Base-by-base conservation (phyloP, 1,284 basidiomycete species). In the Malassezia japonica region DNA sequence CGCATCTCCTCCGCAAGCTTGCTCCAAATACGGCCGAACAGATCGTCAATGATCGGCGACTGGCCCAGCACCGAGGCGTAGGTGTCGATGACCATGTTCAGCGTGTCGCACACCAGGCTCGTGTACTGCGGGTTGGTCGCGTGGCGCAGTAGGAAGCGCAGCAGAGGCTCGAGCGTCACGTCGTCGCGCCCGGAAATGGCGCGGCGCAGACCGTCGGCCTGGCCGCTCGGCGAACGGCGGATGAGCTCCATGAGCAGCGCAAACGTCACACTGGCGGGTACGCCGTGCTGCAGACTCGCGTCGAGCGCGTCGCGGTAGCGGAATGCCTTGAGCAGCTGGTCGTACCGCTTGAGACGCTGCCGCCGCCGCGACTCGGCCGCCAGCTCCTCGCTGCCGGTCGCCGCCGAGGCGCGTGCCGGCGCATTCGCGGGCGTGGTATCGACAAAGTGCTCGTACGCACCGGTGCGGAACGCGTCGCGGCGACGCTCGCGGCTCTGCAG, bases 101-200 rank as follows among this genome's bases (percentile, higher is more conserved):
- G 80, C 29, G 92, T 80, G 61, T 94, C 86, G 62, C 85, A 85
- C 7, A 86, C 89, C 70, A 89, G 78, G 59, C 85, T 83, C 28
- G 89, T 87, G 67, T 94, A 98, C 23, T 87, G 82, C 41, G 90
- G 87, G 74, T 96, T 90, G 2, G 83, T 79, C 41, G 94, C 80
- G 71, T 96, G 81, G 62, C 87, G 86, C 42, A 89, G 76, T 9
- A 98, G 78, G 45, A 96, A 81, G 1, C 83, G 79, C 8, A 99
- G 78, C 18, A 98, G 79, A 0, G 92, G 92, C 72, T 95, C 90
- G 3, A 99, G 78, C 3, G 92, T 80, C 24, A 96, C 84, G 69
- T 98, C 94, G 68, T 98, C 92, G 39, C 94, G 81, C 23, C 89
- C 88, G 0, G 84, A 79, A 4, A 99, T 78, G 1, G 94, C 92